Evolutionary conservation across 345 rosid species (phyloP), one percentile per base, ranked within the genome.

Genomic region (Tarenaya hassleriana): DNA sequence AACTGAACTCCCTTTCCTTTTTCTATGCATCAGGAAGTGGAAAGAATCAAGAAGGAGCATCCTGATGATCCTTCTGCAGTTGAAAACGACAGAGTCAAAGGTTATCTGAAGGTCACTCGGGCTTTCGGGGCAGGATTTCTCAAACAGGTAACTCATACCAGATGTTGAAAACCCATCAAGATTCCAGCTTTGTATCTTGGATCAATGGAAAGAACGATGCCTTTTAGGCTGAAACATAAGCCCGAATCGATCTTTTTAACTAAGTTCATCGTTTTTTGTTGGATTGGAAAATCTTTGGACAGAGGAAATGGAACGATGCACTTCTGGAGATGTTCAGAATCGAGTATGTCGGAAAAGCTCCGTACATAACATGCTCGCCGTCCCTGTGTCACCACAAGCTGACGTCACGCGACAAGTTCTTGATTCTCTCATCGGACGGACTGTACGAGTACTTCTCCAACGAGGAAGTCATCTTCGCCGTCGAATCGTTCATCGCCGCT

Each of bases 101-200:
- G 98, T 49, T 87, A 82, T 34, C 62, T 91, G 76, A 90, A 82
- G 74, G 95, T 86, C 59, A 90, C 94, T 62, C 84, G 97, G 8
- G 97, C 97, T 13, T 91, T 91, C 35, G 96, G 98, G 3, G 95
- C 91, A 17, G 98, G 96, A 14, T 87, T 87, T 72, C 92, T 91
- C 49, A 91, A 91, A 64, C 87, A 87, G 88, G 97, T 89, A 75
- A 37, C 16, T 24, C 29, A 2, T 24, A n/a, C n/a, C n/a, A n/a
- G n/a, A n/a, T n/a, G n/a, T n/a, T n/a, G n/a, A n/a, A n/a, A n/a
- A n/a, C n/a, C n/a, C n/a, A n/a, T n/a, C n/a, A n/a, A n/a, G n/a
- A n/a, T n/a, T n/a, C n/a, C n/a, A n/a, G n/a, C n/a, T n/a, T n/a
- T n/a, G n/a, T n/a, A n/a, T n/a, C n/a, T n/a, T n/a, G n/a, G n/a